Evolutionary conservation across 768 basidiomycete genomes (phyloP).

Genomic region (Leucogyrophana mollusca): DNA sequence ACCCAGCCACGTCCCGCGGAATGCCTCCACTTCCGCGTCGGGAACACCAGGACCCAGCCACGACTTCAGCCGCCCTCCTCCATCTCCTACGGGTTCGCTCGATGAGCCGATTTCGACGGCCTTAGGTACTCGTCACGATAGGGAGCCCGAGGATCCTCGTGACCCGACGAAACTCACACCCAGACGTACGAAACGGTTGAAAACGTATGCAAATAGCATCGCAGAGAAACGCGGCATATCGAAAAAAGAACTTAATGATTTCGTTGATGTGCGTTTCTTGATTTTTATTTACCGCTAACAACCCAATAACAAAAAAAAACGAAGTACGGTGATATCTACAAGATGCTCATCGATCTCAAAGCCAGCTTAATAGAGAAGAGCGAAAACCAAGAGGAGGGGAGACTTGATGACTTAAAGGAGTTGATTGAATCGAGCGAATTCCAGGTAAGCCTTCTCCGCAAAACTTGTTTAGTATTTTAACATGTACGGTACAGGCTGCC

Average conservation of each 20-base stretch:
- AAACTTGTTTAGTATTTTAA: too few relatives aligned
- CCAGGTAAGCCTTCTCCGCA: not conserved
- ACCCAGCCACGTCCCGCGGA: too few relatives aligned
- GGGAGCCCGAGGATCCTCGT: too few relatives aligned
- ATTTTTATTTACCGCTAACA: not conserved
- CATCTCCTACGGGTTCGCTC: too few relatives aligned
- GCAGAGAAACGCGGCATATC: not conserved
- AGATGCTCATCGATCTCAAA: conserved; percentile 1
- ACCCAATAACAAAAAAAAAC: too few relatives aligned
- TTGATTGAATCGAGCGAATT: not conserved
- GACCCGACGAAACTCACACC: not conserved
- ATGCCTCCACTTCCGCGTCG: too few relatives aligned
- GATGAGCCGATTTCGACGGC: too few relatives aligned
- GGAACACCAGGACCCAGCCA: too few relatives aligned
- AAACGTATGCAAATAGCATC: not conserved
- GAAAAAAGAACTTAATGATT: not conserved
- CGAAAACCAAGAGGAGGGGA: not conserved
- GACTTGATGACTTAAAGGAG: not conserved
- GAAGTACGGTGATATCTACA: not conserved
- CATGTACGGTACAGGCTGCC: not conserved
- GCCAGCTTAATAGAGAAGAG: not conserved
- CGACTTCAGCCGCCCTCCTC: too few relatives aligned
- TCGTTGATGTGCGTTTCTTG: not conserved
- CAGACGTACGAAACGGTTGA: not conserved
- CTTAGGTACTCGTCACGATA: too few relatives aligned